Evolutionary conservation across 2,329 filamentous ascomycete genomes (phyloP).

Genomic region (Talaromyces atroroseus): DNA sequence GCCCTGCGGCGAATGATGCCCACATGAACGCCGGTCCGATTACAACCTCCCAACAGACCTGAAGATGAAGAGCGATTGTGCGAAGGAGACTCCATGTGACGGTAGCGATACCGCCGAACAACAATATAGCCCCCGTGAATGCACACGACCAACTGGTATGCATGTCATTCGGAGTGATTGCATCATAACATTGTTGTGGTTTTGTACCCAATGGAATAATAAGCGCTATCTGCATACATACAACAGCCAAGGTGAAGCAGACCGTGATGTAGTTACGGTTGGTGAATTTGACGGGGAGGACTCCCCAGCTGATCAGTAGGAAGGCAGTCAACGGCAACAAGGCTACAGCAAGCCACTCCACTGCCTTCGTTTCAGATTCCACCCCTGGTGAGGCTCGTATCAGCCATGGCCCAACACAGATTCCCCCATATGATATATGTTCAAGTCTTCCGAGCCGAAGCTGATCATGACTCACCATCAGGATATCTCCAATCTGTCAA

Average conservation of each 20-base stretch:
- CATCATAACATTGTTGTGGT: conserved; percentile 77
- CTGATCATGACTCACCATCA: conserved; percentile 41
- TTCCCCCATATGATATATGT: background rate
- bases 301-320: conserved; percentile 70
- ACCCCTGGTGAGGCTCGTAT: conserved; percentile 40
- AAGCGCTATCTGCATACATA: conserved; percentile 85
- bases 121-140: conserved; percentile 77
- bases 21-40: conserved; percentile 89
- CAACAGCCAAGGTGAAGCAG: conserved; percentile 69
- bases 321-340: conserved; percentile 68
- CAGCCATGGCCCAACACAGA: conserved; percentile 7
- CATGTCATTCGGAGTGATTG: conserved; percentile 94
- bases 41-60: conserved; percentile 95
- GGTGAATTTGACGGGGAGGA: conserved; percentile 81
- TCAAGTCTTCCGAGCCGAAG: background rate
- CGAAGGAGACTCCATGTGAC: conserved; percentile 88
- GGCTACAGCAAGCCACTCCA: conserved; percentile 78
- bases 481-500: conserved; percentile 70
- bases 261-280: conserved; percentile 90
- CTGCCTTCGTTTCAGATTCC: conserved; percentile 54
- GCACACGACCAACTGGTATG: conserved; percentile 74
- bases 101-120: conserved; percentile 78
- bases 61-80: conserved; percentile 85
- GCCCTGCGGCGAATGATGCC: conserved; percentile 71
- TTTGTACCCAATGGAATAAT: conserved; percentile 76